Evolutionary conservation across 257 asterid species (phyloP), one percentile per base, ranked within the genome.

Genomic region (Avicennia marina): DNA sequence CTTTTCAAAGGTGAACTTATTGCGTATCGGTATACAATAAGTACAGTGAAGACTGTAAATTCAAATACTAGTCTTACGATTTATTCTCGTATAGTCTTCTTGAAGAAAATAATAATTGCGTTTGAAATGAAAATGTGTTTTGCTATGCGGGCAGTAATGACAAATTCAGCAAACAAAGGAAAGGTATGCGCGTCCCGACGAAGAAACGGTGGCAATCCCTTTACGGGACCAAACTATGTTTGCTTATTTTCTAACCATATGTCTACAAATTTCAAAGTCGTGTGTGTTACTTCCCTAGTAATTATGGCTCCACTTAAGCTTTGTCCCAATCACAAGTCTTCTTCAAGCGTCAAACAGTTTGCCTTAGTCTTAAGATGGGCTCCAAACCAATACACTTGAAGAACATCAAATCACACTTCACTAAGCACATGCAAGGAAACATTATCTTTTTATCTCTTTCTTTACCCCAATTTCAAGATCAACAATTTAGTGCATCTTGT

Each of bases 261-360:
- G 16, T 43, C 12, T 16, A 6, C 11, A 9, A 43, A 7, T 16
- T 12, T 39, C 11, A 6, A 31, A 7, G 21, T 11, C 25, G n/a
- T 43, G 42, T 65, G 63, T 42, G 48, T 60, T 75, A 67, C 48
- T 56, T 59, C 73, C 66, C 68, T 53, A 26, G 19, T 55, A 68
- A 44, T 41, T 46, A 58, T n/a, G 79, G 84, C 81, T 69, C 84
- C 82, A 77, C 67, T 9, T 33, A 34, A 39, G 12, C 64, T 45
- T 65, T 65, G 71, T 65, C 75, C 47, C 69, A 57, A 62, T 81
- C 89, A 72, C 55, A 43, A 43, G 84, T 79, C 77, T 33, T 50
- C 53, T 68, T 62, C 39, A 31, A 20, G 18, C 36, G 32, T 19
- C 24, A 17, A 49, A 29, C 7, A n/a, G n/a, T 9, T 55, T 17